Percentiles rank a stretch among this genome's conserved stretches.
These are phyloP conservation scores for Bathelium albidoporum DNA, from an alignment of 495 filamentous ascomycete species.

Conservation along the genomic window DNA sequence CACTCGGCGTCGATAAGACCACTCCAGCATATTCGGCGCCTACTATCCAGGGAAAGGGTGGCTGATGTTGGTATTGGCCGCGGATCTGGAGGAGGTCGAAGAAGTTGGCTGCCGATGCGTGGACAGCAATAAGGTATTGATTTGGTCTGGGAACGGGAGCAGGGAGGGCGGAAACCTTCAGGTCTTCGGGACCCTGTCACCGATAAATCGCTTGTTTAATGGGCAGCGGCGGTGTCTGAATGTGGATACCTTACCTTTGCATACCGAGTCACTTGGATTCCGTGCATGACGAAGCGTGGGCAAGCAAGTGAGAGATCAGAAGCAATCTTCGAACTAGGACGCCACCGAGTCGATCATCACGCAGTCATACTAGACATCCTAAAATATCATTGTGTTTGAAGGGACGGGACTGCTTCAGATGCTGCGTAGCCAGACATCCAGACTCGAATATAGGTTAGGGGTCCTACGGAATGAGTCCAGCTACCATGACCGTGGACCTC, in stretches of 20 bases:
- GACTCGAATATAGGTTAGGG: too few species aligned
- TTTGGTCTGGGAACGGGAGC: slow-evolving; percentile 55
- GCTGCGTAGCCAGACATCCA: too few species aligned
- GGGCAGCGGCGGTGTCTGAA: neutral
- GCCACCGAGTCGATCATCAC: too few species aligned
- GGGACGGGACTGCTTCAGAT: too few species aligned
- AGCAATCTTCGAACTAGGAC: too few species aligned
- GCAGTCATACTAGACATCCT: too few species aligned
- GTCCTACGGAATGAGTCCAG: too few species aligned
- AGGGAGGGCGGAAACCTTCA: slow-evolving; percentile 61
- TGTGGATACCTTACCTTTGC: slow-evolving; percentile 57
- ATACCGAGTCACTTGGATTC: slow-evolving; percentile 72
- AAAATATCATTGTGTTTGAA: too few species aligned
- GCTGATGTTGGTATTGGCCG: slow-evolving; percentile 64
- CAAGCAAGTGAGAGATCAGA: neutral
- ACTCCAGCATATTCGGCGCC: slow-evolving; percentile 80
- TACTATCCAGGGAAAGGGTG: slow-evolving; percentile 70
- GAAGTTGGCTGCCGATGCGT: slow-evolving; percentile 86
- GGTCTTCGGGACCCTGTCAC: slow-evolving; percentile 61
- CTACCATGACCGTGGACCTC: too few species aligned
- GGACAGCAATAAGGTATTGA: slow-evolving; percentile 82
- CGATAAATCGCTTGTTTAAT: slow-evolving; percentile 11
- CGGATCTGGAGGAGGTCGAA: slow-evolving; percentile 88
- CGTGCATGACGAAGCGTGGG: slow-evolving; percentile 51
- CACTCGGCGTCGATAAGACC: slow-evolving; percentile 52